Evolutionary conservation across 129 eudicot genomes (phyloP).

Genomic region (Rutidosis leptorrhynchoides): DNA sequence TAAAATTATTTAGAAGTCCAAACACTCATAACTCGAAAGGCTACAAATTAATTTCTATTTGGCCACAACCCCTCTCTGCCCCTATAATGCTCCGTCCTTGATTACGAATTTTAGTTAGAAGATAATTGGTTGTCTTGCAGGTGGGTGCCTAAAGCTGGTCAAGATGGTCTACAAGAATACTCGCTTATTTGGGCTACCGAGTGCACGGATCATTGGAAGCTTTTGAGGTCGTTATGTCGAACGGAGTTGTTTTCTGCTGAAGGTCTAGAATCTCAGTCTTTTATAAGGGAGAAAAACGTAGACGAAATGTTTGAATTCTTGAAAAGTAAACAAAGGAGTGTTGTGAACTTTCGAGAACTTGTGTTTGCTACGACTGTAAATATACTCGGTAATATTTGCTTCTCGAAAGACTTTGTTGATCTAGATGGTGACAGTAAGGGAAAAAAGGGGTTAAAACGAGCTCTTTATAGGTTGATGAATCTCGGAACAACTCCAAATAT

Average conservation of each 20-base stretch:
- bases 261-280: conserved; percentile 27
- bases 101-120: too few species aligned
- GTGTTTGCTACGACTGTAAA: conserved; percentile 32
- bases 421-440: conserved; percentile 9
- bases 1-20: too few species aligned
- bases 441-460: conserved; percentile 21
- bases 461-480: conserved; percentile 30
- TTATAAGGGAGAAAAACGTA: conserved; percentile 24
- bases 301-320: conserved; percentile 28
- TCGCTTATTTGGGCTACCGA: conserved; percentile 35
- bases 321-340: conserved; percentile 16
- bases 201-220: conserved; percentile 32
- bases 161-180: conserved; percentile 28
- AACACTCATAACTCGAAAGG: too few species aligned
- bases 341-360: conserved; percentile 30
- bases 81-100: too few species aligned
- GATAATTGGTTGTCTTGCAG: not conserved
- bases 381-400: conserved; percentile 37
- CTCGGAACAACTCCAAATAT: conserved; percentile 33
- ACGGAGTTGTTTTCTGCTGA: conserved; percentile 30
- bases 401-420: conserved; percentile 28
- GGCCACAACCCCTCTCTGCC: too few species aligned
- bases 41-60: too few species aligned
- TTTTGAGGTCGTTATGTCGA: conserved; percentile 19
- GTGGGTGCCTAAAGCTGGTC: conserved; percentile 43